Evolutionary conservation across 768 basidiomycete genomes (phyloP).

Genomic region (Thelephora aurantiotincta): DNA sequence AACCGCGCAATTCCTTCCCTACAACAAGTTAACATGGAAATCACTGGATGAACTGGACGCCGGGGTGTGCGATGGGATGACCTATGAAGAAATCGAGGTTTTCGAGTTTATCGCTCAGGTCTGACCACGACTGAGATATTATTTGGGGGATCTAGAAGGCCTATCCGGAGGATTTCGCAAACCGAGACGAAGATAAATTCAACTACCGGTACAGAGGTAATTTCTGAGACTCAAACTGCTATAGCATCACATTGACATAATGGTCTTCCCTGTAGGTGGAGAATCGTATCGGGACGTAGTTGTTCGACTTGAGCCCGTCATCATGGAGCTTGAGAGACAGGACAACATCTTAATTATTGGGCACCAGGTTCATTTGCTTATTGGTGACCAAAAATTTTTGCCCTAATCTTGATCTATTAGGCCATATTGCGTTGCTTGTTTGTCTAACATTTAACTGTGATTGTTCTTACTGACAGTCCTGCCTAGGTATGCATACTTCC

Average conservation of each 20-base stretch:
- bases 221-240: background rate
- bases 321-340: slow-evolving; percentile 98
- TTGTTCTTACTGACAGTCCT: background rate
- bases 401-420: slow-evolving; percentile 15
- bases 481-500: slow-evolving; percentile 89
- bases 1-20: slow-evolving; percentile 71
- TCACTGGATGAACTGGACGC: slow-evolving; percentile 96
- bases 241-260: too few species aligned
- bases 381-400: background rate
- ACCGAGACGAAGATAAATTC: slow-evolving; percentile 98
- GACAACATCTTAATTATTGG: slow-evolving; percentile 95
- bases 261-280: slow-evolving; percentile 30
- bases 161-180: slow-evolving; percentile 97
- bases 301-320: slow-evolving; percentile 88
- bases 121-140: background rate
- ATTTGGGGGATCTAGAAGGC: slow-evolving; percentile 38
- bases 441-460: slow-evolving; percentile 13
- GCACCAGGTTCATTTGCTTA: slow-evolving; percentile 42
- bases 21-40: slow-evolving; percentile 95
- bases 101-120: slow-evolving; percentile 6
- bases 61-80: slow-evolving; percentile 99
- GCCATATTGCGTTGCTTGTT: slow-evolving; percentile 72
- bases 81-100: slow-evolving; percentile 97
- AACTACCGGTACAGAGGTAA: slow-evolving; percentile 81
- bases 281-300: slow-evolving; percentile 98